Base-by-base conservation (phyloP, 306 rosid species). In the Glycine soja region DNA sequence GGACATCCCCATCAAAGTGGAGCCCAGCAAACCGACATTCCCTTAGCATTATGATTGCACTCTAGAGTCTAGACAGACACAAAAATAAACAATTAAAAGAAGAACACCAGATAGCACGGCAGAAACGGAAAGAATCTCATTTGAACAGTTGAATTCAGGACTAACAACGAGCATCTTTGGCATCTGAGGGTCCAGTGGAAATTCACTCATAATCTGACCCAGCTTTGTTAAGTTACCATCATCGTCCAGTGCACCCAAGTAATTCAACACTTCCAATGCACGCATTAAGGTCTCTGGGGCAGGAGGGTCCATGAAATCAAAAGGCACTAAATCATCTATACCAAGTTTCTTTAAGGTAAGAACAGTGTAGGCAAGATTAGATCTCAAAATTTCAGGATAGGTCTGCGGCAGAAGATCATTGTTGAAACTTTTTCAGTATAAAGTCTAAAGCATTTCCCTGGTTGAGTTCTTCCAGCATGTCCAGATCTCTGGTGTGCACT, bases 241-340 rank as follows among this genome's bases (percentile, higher is more conserved):
- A 82, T 95, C 98, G 71, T 95, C 98, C 84, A 92, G 83, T 19
- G 98, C 98, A 59, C 98, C 95, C 91, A 95, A 88, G 89, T 95
- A 95, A 87, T 92, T 95, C 88, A 95, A 91, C 76, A 95, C 95
- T 87, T 95, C 98, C 65, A 92, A 84, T 3, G 98, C 98, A 7
- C 98, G 93, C 97, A 95, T 95, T 86, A 95, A 88, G 61, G 98
- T 95, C 93, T 95, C 98, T 0, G 98, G 98, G 40, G 98, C 98
- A 81, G 98, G 98, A 42, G 98, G 97, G 68, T 95, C 99, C 97
- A 93, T 95, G 82, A 95, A 95, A 88, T 95, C 97, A 82, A 95
- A 93, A 88, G 92, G 99, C 80, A 93, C 99, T 57, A 95, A 81
- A 86, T 95, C 99, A 75, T 93, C 99, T 79, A 95, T 95, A 54